These are phyloP conservation scores for Ganoderma lingzhi DNA, from an alignment of 1,284 basidiomycete genomes.

Conservation along the genomic window DNA sequence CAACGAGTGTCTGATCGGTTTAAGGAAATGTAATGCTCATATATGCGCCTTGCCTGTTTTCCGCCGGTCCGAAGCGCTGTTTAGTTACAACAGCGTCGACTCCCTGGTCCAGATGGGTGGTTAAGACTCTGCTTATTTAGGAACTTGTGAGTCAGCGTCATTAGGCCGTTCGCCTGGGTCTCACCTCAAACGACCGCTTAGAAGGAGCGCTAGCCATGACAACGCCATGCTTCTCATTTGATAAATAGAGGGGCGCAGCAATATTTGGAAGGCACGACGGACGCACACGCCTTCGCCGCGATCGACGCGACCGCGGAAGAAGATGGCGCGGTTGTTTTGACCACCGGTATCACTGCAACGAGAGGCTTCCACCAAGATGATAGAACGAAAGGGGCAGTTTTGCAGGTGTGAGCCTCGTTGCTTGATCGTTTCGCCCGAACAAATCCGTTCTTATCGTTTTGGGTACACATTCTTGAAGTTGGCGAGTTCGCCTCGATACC, in stretches of 20 bases:
- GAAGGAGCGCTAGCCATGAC: neutral
- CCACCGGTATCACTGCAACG: neutral
- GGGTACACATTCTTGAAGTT: no score
- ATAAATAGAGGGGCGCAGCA: slow-evolving; percentile 24
- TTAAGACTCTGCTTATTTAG: neutral
- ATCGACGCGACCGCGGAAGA: neutral
- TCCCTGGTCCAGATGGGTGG: neutral
- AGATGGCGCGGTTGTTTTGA: neutral
- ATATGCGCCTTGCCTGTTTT: neutral
- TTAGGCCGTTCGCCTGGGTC: neutral
- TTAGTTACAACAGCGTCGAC: no score
- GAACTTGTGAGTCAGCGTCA: neutral
- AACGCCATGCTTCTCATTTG: neutral
- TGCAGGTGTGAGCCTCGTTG: no score
- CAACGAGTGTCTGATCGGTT: neutral
- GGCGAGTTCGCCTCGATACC: no score
- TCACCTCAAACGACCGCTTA: neutral
- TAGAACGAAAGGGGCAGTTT: no score
- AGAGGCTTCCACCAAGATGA: neutral
- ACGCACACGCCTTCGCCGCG: slow-evolving; percentile 18
- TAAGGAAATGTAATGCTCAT: neutral
- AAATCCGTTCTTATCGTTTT: no score
- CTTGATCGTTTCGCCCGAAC: no score
- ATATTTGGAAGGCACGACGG: slow-evolving; percentile 32
- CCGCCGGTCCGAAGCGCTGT: neutral